These are phyloP conservation scores for Hymenoscyphus scutula DNA, from an alignment of 2,329 filamentous ascomycete genomes.

Conservation along the genomic window DNA sequence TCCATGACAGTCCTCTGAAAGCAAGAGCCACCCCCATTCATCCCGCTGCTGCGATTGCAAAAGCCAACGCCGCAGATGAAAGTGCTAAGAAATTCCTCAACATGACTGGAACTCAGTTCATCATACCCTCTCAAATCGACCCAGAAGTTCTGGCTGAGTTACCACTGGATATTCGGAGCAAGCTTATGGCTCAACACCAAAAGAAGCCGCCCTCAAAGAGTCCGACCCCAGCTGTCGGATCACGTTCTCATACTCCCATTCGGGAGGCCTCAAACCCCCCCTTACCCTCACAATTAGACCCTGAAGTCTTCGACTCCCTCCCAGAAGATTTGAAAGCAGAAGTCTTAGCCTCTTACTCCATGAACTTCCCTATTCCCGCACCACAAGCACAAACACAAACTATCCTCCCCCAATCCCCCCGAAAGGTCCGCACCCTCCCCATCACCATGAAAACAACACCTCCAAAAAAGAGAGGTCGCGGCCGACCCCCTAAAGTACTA, in stretches of 20 bases:
- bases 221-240: constrained; percentile 37
- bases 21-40: constrained; percentile 45
- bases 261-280: constrained; percentile 10
- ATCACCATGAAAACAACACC: constrained; percentile 45
- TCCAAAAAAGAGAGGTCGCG: constrained; percentile 59
- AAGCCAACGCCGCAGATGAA: constrained; percentile 44
- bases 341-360: constrained; percentile 68
- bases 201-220: constrained; percentile 28
- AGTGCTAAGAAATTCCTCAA: constrained; percentile 70
- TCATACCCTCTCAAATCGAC: constrained; percentile 82
- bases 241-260: constrained; percentile 27
- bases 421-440: constrained; percentile 53
- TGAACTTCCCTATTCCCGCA: constrained; percentile 12
- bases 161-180: constrained; percentile 77
- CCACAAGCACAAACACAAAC: constrained; percentile 27
- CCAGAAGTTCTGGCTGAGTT: constrained; percentile 78
- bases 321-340: constrained; percentile 85
- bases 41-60: constrained; percentile 52
- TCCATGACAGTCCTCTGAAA: constrained; percentile 55
- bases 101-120: constrained; percentile 83
- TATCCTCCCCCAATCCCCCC: constrained; percentile 47
- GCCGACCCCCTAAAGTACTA: constrained; percentile 43
- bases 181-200: constrained; percentile 60
- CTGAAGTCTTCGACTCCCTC: constrained; percentile 76
- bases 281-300: constrained; percentile 76